Evolutionary conservation across 2,329 filamentous ascomycete species (phyloP).

Genomic region (Ceratocystis destructans): DNA sequence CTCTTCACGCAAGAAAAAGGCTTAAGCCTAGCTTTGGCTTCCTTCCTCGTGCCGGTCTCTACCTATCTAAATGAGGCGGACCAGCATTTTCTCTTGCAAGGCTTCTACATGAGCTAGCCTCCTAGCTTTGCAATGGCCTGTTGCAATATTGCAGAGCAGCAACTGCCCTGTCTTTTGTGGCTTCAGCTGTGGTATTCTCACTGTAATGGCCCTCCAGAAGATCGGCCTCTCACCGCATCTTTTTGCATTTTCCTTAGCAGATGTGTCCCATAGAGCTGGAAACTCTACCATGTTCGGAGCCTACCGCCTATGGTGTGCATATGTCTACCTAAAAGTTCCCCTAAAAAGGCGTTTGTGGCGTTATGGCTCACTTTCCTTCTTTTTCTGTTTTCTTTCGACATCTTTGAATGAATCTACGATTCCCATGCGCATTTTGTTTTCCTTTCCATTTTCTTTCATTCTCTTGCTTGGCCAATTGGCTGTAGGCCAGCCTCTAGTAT

Average conservation of each 20-base stretch:
- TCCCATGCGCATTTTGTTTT: neutral
- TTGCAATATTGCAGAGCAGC: neutral
- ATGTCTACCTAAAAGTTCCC: neutral
- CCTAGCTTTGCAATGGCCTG: neutral
- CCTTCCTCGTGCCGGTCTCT: neutral
- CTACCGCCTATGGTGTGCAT: neutral
- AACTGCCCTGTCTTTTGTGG: neutral
- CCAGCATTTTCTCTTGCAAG: neutral
- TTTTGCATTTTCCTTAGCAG: neutral
- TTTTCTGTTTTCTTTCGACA: neutral
- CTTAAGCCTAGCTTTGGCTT: conserved; percentile 11
- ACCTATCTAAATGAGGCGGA: neutral
- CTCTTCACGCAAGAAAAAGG: conserved; percentile 48
- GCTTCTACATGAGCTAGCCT: neutral
- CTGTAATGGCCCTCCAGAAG: neutral
- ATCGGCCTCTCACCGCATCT: neutral
- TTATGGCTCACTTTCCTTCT: neutral
- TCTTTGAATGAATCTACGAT: conserved; percentile 3
- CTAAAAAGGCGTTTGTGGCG: conserved; percentile 7
- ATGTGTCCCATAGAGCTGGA: neutral
- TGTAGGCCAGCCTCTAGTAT: neutral
- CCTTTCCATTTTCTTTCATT: neutral
- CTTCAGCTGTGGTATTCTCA: neutral
- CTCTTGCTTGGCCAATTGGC: neutral
- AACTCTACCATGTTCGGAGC: neutral